Conservation (phyloP, 495 filamentous ascomycete species). For the Pyrenopolyporus hunteri region DNA sequence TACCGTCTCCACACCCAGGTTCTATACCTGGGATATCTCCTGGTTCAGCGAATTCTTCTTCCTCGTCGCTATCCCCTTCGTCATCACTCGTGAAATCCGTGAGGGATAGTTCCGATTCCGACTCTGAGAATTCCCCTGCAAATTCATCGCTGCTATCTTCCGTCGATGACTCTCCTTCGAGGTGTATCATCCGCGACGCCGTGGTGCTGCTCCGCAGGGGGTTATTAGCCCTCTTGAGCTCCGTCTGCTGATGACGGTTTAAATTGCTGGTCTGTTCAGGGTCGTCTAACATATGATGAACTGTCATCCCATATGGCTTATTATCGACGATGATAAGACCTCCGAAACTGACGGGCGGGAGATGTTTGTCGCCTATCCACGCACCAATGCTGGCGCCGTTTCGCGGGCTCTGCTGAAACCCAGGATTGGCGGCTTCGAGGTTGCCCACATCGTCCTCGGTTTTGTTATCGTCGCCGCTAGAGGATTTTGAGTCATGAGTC, state of each 20-base stretch:
- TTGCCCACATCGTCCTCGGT: slow-evolving; percentile 39
- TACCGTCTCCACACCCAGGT: slow-evolving; percentile 71
- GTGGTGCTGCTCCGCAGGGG: slow-evolving; percentile 45
- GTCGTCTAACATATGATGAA: slow-evolving; percentile 93
- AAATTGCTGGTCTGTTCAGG: slow-evolving; percentile 67
- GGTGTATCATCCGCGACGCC: slow-evolving; percentile 18
- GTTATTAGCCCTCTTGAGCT: slow-evolving; percentile 36
- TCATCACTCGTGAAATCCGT: slow-evolving; percentile 56
- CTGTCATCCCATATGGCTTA: slow-evolving; percentile 86
- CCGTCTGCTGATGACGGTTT: slow-evolving; percentile 21
- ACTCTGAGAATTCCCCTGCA: slow-evolving; percentile 60
- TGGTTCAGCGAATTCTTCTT: slow-evolving; percentile 59
- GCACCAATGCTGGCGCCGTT: slow-evolving; percentile 95
- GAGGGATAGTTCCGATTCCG: slow-evolving; percentile 57
- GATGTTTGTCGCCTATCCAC: slow-evolving; percentile 78
- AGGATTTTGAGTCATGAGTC: slow-evolving; percentile 9
- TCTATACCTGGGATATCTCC: slow-evolving; percentile 87
- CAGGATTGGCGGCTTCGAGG: slow-evolving; percentile 58
- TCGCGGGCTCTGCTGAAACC: slow-evolving; percentile 74
- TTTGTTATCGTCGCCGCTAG: slow-evolving; percentile 17
- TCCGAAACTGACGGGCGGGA: slow-evolving; percentile 89
- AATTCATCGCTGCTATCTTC: slow-evolving; percentile 53
- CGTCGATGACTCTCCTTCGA: slow-evolving; percentile 43
- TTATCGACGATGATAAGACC: slow-evolving; percentile 85
- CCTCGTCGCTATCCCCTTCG: slow-evolving; percentile 48